These are phyloP conservation scores for Trametes sp. DNA, from an alignment of 1,284 basidiomycete genomes.

Conservation along the genomic window DNA sequence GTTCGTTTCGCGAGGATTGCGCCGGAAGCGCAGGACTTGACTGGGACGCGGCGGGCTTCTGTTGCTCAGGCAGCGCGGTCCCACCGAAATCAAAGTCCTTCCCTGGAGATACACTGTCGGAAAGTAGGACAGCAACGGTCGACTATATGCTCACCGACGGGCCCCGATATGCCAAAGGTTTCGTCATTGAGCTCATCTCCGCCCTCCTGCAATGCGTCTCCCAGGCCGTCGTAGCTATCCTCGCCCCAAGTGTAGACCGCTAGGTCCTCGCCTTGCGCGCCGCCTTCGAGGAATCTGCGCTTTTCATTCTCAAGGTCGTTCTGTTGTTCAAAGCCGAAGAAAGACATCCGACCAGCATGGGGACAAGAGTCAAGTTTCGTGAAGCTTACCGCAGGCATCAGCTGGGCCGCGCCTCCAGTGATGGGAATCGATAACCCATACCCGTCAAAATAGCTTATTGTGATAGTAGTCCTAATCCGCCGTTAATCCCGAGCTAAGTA, in stretches of 20 bases:
- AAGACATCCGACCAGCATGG: constrained; percentile 64
- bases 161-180: constrained; percentile 84
- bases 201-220: constrained; percentile 86
- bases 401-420: too few relatives aligned
- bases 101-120: constrained; percentile 63
- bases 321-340: constrained; percentile 76
- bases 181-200: constrained; percentile 95
- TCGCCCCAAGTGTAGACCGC: constrained; percentile 90
- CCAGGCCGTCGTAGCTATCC: constrained; percentile 90
- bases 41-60: constrained; percentile 27
- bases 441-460: neutral
- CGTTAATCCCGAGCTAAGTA: neutral
- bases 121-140: too few relatives aligned
- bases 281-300: constrained; percentile 58
- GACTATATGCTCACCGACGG: constrained; percentile 74
- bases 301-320: constrained; percentile 69
- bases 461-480: neutral
- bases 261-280: constrained; percentile 72
- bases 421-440: constrained; percentile 26
- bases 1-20: constrained; percentile 17
- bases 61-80: constrained; percentile 49
- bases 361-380: constrained; percentile 20
- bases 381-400: too few relatives aligned
- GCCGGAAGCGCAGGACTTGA: constrained; percentile 10
- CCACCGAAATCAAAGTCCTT: constrained; percentile 92